Base-by-base conservation (phyloP, 2,329 filamentous ascomycete genomes). In the Monosporascus sp. region DNA sequence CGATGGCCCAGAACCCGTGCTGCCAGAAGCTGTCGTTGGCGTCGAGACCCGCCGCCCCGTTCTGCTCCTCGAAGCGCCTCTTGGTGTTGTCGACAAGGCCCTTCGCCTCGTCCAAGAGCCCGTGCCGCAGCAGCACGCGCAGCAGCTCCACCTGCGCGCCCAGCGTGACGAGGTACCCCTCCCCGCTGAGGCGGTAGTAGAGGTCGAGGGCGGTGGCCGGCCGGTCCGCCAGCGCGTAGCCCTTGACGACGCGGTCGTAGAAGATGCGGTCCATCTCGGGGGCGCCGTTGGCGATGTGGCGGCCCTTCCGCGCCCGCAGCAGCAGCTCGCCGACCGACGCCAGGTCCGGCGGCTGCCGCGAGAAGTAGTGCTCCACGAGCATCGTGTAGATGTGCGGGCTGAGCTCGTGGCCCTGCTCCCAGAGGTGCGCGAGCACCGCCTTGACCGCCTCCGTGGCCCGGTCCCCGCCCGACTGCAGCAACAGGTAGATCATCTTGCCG, bases 371-470 rank as follows among this genome's bases (percentile, higher is more conserved):
- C 46, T 86, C 80, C 46, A 88, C 74, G 20, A 94, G 78, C 63
- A 86, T 88, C 24, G 88, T 92, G 72, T 88, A 88, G 63, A 91
- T 88, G 60, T 90, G 80, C 1, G 82, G 70, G 4, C 80, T 81
- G 2, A 83, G 76, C 48, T 76, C 66, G 44, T 86, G 63, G 20
- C 78, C 78, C 24, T 75, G 71, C 6, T 63, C 60, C 49, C 72
- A 71, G 78, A 94, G 87, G 66, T 87, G 81, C 1, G 74, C 69
- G 44, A 91, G 75, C 7, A 93, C 76, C 2, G 77, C 76, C 45
- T 79, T 77, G 15, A 88, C 78, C 52, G 83, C 81, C 2, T 70
- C 67, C 43, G 72, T 72, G 24, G 74, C 70, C 40, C 67, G 68
- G 55, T 72, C 69, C 8, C 43, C 43, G 54, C 68, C 69, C 14